Percentiles rank a stretch among this genome's conserved stretches.
These are phyloP conservation scores for Termitomyces sp. DNA, from an alignment of 768 basidiomycete species.

Conservation along the genomic window DNA sequence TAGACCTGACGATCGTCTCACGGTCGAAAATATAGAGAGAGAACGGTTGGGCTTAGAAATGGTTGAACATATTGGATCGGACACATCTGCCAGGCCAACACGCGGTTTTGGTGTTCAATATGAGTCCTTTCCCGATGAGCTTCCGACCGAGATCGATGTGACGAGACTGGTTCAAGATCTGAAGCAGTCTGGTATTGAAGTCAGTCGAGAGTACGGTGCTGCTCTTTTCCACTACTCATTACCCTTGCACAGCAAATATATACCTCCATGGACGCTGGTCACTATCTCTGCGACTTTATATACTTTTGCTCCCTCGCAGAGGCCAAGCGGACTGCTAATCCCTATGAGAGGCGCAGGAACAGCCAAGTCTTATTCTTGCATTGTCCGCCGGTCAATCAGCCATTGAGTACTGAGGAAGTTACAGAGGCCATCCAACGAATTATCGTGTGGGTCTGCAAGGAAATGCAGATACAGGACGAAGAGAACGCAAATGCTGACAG, in stretches of 20 bases:
- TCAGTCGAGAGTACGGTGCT: constrained; percentile 20
- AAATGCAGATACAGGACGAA: constrained; percentile 32
- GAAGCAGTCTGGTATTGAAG: constrained; percentile 47
- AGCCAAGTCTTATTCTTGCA: constrained; percentile 66
- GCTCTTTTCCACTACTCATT: not conserved
- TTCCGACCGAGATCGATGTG: constrained; percentile 58
- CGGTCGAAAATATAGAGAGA: constrained; percentile 34
- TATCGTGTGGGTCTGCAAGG: constrained; percentile 54
- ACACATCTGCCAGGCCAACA: constrained; percentile 31
- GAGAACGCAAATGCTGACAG: constrained; percentile 19
- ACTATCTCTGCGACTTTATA: constrained; percentile 74
- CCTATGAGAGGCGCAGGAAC: constrained; percentile 36
- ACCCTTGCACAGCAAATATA: constrained; percentile 50
- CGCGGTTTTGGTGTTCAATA: constrained; percentile 47
- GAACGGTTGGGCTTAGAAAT: constrained; percentile 35
- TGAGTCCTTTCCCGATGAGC: constrained; percentile 51
- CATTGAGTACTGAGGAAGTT: constrained; percentile 61
- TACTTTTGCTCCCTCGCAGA: constrained; percentile 77
- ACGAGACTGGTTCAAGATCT: constrained; percentile 52
- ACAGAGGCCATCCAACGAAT: constrained; percentile 61
- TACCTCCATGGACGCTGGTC: constrained; percentile 72
- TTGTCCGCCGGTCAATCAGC: constrained; percentile 65
- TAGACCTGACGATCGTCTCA: constrained; percentile 28
- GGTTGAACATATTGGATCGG: constrained; percentile 27
- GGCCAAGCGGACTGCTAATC: constrained; percentile 46